Conservation (phyloP, 768 basidiomycete genomes). For the Filobasidium floriforme region DNA sequence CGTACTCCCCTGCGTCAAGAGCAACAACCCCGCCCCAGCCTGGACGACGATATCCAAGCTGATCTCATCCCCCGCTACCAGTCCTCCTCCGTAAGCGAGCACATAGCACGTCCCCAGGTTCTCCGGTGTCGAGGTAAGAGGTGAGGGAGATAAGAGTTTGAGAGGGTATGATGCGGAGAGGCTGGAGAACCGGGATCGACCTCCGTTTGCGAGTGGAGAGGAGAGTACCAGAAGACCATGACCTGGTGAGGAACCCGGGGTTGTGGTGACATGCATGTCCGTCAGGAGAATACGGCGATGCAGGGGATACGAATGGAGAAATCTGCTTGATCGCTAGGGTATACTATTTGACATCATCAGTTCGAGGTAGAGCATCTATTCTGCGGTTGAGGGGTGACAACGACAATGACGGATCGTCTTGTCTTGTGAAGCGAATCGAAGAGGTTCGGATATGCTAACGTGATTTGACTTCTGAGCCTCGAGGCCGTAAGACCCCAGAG, state of each 20-base stretch:
- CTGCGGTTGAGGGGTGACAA: no score
- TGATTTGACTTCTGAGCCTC: no score
- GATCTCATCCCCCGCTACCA: conserved; percentile 77
- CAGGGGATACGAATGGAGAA: no score
- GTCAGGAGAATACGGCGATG: no score
- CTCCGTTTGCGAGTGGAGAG: conserved; percentile 8
- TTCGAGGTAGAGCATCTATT: no score
- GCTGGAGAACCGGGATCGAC: conserved; percentile 53
- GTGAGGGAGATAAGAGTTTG: conserved; percentile 69
- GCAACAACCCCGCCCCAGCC: conserved; percentile 55
- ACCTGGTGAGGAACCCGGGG: neutral
- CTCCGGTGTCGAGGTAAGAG: conserved; percentile 47
- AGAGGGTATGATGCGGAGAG: conserved; percentile 76
- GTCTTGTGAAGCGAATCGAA: no score
- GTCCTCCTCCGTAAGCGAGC: conserved; percentile 81
- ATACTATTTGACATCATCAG: no score
- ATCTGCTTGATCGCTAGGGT: no score
- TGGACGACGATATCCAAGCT: conserved; percentile 58
- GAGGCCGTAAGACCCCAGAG: no score
- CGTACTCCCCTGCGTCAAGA: conserved; percentile 82
- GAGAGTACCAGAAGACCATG: neutral
- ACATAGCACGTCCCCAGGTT: conserved; percentile 66
- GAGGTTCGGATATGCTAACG: no score
- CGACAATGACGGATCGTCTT: no score
- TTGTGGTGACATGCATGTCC: no score